Base-by-base conservation (phyloP, 108 stramenopile species). In the Nitzschia sp. region DNA sequence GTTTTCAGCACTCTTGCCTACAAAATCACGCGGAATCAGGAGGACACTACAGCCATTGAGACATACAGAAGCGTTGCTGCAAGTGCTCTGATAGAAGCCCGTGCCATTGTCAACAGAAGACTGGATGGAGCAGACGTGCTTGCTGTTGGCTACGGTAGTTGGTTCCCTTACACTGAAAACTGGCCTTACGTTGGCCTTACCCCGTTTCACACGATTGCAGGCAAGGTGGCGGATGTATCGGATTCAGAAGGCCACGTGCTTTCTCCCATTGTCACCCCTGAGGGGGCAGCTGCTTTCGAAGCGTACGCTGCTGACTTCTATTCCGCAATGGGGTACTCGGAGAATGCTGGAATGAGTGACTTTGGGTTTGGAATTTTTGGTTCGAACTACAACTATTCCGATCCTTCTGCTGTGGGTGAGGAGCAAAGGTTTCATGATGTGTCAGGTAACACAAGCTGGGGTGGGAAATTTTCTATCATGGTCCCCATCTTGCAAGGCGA, bases 171-270 rank as follows among this genome's bases (percentile, higher is more conserved):
- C 25, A 46, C 53, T 8, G 29, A 25, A 0, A 62, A 46, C 11
- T 76, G 68, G 63, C 75, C 75, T 3, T 51, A 70, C 17, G 63
- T 76, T 17, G 25, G 22, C 37, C 14, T 76, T 25, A 24, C 62
- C 25, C 56, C 69, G 10, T 76, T 54, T 51, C 19, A 43, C 24
- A 7, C 15, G 6, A 55, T 76, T 21, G 55, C 75, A 10, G 17
- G 29, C 3, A 69, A 63, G 38, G 39, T 62, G 8, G 61, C 69
- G 15, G 14, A 14, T 7, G 10, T 69, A 0, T 59, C 69, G 58
- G 11, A 25, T 21, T 46, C 69, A 0, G 25, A 17, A 3, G 34
- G 50, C 1, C 46, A 59, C 10, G 3, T 15, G 11, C 21, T 75
- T 19, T 38, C 58, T 0, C 48, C 66, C 0, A 63, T 75, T 43